phyloP scores from a whole-genome alignment of 306 rosid genomes.

The Carpinus viminea region DNA sequence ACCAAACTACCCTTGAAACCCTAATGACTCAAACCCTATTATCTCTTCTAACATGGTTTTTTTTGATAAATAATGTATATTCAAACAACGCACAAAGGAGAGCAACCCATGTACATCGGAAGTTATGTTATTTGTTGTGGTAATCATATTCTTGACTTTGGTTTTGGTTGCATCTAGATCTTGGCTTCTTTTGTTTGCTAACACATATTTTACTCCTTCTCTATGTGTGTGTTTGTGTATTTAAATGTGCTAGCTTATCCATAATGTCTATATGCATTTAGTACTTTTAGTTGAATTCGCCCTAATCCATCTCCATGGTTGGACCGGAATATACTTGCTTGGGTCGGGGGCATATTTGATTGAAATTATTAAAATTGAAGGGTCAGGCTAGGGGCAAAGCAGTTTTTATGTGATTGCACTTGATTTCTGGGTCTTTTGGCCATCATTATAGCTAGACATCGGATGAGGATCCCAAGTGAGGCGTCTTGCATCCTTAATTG shows the following conservation, averaged over 20 bases:
- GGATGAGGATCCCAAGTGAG: not conserved
- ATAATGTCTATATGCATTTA: not conserved
- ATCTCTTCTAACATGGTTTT: no score
- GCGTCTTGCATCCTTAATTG: not conserved
- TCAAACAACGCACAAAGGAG: no score
- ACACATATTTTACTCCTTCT: not conserved
- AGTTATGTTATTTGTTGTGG: not conserved
- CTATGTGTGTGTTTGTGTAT: no score
- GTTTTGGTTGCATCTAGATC: not conserved
- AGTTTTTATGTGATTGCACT: not conserved
- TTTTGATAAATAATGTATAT: no score
- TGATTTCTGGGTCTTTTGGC: not conserved
- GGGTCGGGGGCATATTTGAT: slow-evolving; percentile 1
- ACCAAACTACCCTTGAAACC: no score
- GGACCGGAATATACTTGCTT: not conserved
- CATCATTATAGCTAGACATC: not conserved
- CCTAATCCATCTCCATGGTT: not conserved
- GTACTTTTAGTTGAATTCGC: not conserved
- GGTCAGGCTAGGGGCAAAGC: not conserved
- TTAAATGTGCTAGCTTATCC: not conserved
- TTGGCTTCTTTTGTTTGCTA: not conserved
- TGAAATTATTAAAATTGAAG: not conserved
- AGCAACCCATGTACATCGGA: no score
- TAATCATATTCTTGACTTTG: not conserved
- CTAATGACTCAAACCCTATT: no score